Evolutionary conservation across 768 basidiomycete genomes (phyloP), one percentile per base, ranked within the genome.

Genomic region (Epithele typhae): DNA sequence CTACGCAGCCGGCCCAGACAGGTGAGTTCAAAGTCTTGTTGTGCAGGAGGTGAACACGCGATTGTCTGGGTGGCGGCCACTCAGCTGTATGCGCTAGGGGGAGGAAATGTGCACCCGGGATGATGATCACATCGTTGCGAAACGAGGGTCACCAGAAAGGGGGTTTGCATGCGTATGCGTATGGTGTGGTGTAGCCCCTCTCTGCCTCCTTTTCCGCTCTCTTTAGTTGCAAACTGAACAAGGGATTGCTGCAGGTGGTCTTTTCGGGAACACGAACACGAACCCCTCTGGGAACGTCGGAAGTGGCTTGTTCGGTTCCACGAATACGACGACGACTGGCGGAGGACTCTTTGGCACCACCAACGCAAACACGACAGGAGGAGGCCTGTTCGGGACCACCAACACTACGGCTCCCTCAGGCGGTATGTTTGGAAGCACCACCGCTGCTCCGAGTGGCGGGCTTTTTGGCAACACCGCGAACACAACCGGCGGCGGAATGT

Each of bases 401-500:
- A 56, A 58, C 9, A 41, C 41, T 4, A 30, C 51, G 3, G 25
- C 43, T 12, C 22, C n/a, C n/a, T n/a, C n/a, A n/a, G n/a, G n/a
- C n/a, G n/a, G n/a, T n/a, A n/a, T n/a, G n/a, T n/a, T n/a, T n/a
- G n/a, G n/a, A n/a, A n/a, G n/a, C n/a, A n/a, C n/a, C n/a, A n/a
- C 46, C 36, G 27, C 6, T 19, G 57, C 40, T 9, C 14, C 25
- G 3, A 51, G 62, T 15, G 59, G 62, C 10, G 59, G 66, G 6
- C 43, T 67, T 48, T 66, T 64, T 46, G 63, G 65, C 8, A 60
- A 33, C 39, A 51, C 59, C 18, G 49, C 60, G 24, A 50, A 51
- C 35, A 48, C 54, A 27, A 50, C 48, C 22, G 41, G 60, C 3
- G 49, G 56, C 14, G 54, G 53, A 11, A 40, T 56, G 8, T 59